A percentile compares a stretch with the other conserved stretches of the same genome.
Conservation (phyloP, 306 rosid genomes). For the Fagus sylvatica region DNA sequence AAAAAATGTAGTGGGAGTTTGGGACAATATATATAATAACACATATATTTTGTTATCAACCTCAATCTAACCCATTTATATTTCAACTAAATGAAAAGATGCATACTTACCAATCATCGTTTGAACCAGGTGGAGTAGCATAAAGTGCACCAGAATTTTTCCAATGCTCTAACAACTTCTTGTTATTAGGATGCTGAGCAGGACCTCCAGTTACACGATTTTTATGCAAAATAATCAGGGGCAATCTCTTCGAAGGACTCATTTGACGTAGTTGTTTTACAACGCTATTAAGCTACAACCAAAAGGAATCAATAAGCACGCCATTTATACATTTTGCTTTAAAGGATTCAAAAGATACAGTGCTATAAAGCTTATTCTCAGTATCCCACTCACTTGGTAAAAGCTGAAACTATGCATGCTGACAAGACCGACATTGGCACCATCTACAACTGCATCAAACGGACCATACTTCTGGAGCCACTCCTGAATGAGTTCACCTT, state of each 20-base stretch:
- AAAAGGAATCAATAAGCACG: conserved; percentile 32
- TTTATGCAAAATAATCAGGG: conserved; percentile 81
- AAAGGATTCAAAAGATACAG: not conserved
- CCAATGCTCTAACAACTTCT: conserved; percentile 72
- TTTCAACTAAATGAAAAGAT: not conserved
- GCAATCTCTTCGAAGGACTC: conserved; percentile 79
- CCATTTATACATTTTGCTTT: conserved; percentile 5
- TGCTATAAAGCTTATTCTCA: conserved; percentile 1
- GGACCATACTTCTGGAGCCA: conserved; percentile 86
- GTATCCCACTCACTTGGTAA: conserved; percentile 50
- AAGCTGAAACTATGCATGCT: conserved; percentile 53
- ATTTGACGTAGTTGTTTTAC: too few species aligned
- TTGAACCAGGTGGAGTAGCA: conserved; percentile 83
- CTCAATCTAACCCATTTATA: not conserved
- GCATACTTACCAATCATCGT: conserved; percentile 80
- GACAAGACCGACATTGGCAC: conserved; percentile 80
- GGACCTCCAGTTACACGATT: conserved; percentile 72
- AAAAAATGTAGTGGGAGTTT: not conserved
- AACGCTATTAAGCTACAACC: conserved; percentile 62
- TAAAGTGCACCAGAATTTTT: conserved; percentile 62
- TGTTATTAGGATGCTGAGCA: conserved; percentile 64
- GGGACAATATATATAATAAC: not conserved
- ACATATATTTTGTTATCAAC: not conserved
- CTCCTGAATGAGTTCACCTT: conserved; percentile 62
- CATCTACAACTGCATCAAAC: conserved; percentile 89